A percentile compares a stretch with the other conserved stretches of the same genome.
Evolutionary conservation across 2,329 filamentous ascomycete species (phyloP).

Genomic region (Verruconis gallopava): DNA sequence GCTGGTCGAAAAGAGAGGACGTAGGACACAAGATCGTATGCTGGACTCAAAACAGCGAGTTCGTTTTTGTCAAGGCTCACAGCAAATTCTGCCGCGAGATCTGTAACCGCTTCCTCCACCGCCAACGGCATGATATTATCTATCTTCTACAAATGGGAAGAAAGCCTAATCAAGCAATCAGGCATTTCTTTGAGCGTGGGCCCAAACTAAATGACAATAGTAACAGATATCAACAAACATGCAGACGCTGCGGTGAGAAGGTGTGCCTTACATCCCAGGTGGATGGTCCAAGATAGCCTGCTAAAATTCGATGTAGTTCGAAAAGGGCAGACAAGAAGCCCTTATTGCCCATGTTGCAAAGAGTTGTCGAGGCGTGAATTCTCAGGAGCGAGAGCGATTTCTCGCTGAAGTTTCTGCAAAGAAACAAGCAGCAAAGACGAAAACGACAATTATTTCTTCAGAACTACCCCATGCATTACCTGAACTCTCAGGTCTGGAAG

Average conservation of each 20-base stretch:
- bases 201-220: slow-evolving; percentile 78
- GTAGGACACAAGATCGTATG: no score
- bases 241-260: slow-evolving; percentile 74
- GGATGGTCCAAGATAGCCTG: background rate
- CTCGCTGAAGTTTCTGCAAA: slow-evolving; percentile 8
- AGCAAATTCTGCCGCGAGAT: background rate
- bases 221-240: slow-evolving; percentile 85
- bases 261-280: slow-evolving; percentile 14
- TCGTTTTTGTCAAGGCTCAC: no score
- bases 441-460: background rate
- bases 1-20: no score
- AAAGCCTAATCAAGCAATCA: slow-evolving; percentile 71
- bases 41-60: no score
- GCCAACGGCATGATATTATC: background rate
- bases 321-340: slow-evolving; percentile 77
- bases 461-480: background rate
- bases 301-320: slow-evolving; percentile 39
- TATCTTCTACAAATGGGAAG: slow-evolving; percentile 52
- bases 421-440: slow-evolving; percentile 25
- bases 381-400: slow-evolving; percentile 39
- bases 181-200: slow-evolving; percentile 79
- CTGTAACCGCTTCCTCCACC: background rate
- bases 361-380: slow-evolving; percentile 68
- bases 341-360: slow-evolving; percentile 72
- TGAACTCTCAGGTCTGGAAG: slow-evolving; percentile 70